These are phyloP conservation scores for Hypoxylon fuscum DNA, from an alignment of 495 filamentous ascomycete genomes.

Conservation along the genomic window DNA sequence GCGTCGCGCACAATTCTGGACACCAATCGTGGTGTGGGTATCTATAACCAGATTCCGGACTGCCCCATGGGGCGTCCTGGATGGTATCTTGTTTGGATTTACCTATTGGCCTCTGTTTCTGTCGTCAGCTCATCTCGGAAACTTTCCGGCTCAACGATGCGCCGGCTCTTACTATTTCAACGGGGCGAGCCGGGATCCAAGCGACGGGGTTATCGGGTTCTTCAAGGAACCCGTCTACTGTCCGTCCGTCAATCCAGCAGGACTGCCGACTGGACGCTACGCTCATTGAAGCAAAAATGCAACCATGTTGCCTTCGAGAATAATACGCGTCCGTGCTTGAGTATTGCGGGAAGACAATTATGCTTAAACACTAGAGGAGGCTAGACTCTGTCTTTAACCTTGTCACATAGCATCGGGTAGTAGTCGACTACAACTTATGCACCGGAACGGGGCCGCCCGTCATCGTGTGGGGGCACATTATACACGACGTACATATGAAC, in stretches of 20 bases:
- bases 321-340: too few species aligned
- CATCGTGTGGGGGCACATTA: constrained; percentile 8
- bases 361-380: too few species aligned
- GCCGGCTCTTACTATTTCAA: constrained; percentile 4
- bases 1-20: too few species aligned
- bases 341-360: too few species aligned
- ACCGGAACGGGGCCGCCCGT: constrained; percentile 7
- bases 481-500: not conserved
- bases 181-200: constrained; percentile 1
- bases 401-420: too few species aligned
- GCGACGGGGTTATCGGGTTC: constrained; percentile 18
- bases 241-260: not conserved
- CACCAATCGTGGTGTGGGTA: too few species aligned
- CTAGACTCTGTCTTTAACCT: too few species aligned
- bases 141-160: constrained; percentile 23
- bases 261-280: not conserved
- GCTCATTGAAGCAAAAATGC: not conserved
- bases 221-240: constrained; percentile 15
- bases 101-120: too few species aligned
- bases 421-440: not conserved
- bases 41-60: not conserved
- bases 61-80: not conserved
- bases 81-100: not conserved
- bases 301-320: not conserved
- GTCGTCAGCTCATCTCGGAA: constrained; percentile 16